Base-by-base conservation (phyloP, 1,284 basidiomycete genomes). In the Pyrrhoderma noxium region DNA sequence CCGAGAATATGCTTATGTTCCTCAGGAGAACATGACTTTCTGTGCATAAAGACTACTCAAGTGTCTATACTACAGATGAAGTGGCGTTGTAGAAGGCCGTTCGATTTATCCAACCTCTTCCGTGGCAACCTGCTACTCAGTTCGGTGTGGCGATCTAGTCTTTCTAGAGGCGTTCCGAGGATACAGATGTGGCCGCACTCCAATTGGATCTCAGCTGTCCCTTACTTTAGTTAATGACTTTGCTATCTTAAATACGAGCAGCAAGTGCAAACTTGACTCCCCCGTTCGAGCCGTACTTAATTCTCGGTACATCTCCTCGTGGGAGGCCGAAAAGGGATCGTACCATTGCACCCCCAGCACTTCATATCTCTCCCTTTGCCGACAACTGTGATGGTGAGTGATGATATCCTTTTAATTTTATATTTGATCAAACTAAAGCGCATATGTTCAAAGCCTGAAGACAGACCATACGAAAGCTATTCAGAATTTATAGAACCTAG, bases 181-280 rank as follows among this genome's bases (percentile, higher is more conserved):
- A 31, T n/a, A n/a, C 27, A 31, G 27, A 31, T 5, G 27, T 31
- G 27, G 27, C 27, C 27, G 5, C 27, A 11, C 27, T 31, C 27
- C 27, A 11, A 31, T 31, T 31, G 27, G 27, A n/a, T 40, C 16
- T 16, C 38, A 40, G 7, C 8, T 22, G 7, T 8, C 13, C 23
- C 22, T 49, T 49, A 23, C 27, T 41, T 38, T 36, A 43, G 47
- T 19, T 41, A 49, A 31, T 43, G 7, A 49, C 40, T 49, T 49
- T 49, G 47, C 47, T 19, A 2, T 40, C 25, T 27, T 49, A 49
- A 42, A 49, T 40, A 31, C 39, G 27, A 43, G 1, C 19, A 11
- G 5, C 7, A 40, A 16, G 8, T 42, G 47, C 47, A 49, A 49
- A 49, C 47, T 49, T 49, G 38, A 40, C 23, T 42, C 27, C 47